phyloP scores from a whole-genome alignment of 495 filamentous ascomycete genomes.

The Wilcoxina mikolae region DNA sequence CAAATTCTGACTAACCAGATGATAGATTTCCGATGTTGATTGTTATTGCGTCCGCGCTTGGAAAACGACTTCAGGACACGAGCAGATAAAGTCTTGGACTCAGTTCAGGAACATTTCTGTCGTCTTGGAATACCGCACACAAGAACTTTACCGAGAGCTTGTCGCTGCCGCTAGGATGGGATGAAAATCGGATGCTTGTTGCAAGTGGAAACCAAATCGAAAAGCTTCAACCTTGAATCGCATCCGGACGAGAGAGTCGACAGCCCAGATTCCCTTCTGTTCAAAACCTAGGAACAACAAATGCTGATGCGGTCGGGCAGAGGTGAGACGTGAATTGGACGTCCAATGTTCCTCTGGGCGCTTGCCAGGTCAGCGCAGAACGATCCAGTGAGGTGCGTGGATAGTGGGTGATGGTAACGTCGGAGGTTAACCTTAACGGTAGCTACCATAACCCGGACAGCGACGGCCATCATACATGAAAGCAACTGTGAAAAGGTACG shows the following conservation, averaged over 20 bases:
- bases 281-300: too few relatives aligned
- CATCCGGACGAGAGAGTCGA: too few relatives aligned
- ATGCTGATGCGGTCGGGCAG: not conserved
- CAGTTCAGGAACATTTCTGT: not conserved
- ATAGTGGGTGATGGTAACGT: not conserved
- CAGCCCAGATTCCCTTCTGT: too few relatives aligned
- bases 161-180: slow-evolving; percentile 2
- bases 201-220: not conserved
- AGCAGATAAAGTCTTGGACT: slow-evolving; percentile 4
- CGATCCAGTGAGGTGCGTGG: slow-evolving; percentile 1
- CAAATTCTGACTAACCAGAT: too few relatives aligned
- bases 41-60: too few relatives aligned
- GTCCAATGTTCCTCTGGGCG: slow-evolving; percentile 2
- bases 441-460: not conserved
- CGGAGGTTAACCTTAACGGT: slow-evolving; percentile 3
- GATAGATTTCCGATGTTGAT: too few relatives aligned
- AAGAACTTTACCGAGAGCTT: slow-evolving; percentile 9
- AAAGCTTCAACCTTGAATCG: too few relatives aligned
- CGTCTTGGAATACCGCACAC: not conserved
- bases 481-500: not conserved
- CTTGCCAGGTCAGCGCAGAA: slow-evolving; percentile 17
- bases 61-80: too few relatives aligned
- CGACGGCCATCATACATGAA: not conserved
- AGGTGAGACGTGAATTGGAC: not conserved
- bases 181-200: not conserved